Evolutionary conservation across 2,329 filamentous ascomycete species (phyloP).

Genomic region (Paracamarosporium sp.): DNA sequence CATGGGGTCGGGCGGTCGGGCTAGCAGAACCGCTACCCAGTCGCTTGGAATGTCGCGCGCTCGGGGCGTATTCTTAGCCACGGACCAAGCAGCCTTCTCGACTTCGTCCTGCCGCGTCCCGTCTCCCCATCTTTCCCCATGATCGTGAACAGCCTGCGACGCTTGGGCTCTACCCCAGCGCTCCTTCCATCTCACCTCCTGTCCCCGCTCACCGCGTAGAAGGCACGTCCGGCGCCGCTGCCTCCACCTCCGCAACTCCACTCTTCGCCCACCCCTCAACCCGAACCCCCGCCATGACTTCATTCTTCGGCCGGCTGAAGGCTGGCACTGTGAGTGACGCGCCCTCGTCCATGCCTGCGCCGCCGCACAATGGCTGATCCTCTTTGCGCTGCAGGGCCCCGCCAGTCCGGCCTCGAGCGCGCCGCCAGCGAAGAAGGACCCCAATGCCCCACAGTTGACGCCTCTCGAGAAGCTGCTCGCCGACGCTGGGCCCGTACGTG

Average conservation of each 20-base stretch:
- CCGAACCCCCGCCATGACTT: conserved; percentile 51
- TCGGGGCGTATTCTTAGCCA: conserved; percentile 12
- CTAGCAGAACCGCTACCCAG: background rate
- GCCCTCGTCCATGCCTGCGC: conserved; percentile 10
- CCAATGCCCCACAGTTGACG: conserved; percentile 62
- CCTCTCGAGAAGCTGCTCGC: conserved; percentile 79
- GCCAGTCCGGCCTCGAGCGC: conserved; percentile 54
- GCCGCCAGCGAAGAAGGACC: conserved; percentile 65
- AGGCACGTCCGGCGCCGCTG: conserved; percentile 6
- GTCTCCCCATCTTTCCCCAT: conserved; percentile 7
- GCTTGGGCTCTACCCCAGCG: background rate
- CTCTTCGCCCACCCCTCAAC: conserved; percentile 15
- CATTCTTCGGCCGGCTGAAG: conserved; percentile 63
- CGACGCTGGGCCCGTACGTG: conserved; percentile 79
- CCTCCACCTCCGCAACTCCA: conserved; percentile 17
- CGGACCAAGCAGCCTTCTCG: conserved; percentile 6
- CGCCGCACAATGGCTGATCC: conserved; percentile 27
- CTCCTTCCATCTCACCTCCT: background rate
- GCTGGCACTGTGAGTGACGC: conserved; percentile 52
- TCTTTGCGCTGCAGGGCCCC: conserved; percentile 49
- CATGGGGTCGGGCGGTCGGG: background rate
- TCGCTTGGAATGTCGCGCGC: conserved; percentile 1
- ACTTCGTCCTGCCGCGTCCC: conserved; percentile 1
- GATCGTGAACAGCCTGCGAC: background rate
- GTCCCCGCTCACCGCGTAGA: conserved; percentile 8